A percentile compares a stretch with the other conserved stretches of the same genome.
phyloP scores from a whole-genome alignment of 1,139 yeast species.

The Suhomyces kunorum region DNA sequence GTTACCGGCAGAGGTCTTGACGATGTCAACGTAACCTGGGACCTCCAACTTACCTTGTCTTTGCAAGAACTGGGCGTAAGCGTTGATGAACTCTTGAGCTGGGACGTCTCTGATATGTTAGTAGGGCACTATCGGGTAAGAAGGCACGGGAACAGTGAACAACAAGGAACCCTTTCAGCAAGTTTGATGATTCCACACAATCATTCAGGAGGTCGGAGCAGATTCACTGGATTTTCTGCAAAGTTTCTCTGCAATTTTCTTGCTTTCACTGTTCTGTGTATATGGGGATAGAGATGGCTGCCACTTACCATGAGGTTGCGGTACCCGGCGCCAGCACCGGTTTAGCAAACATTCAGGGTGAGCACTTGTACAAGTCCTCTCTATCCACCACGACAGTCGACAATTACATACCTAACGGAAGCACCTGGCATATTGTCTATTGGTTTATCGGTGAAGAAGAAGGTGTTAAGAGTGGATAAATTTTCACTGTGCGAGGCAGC shows the following conservation, averaged over 20 bases:
- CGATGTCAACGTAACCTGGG: constrained; percentile 99
- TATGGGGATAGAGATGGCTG: constrained; percentile 5
- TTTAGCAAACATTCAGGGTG: constrained; percentile 4
- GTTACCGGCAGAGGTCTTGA: constrained; percentile 98
- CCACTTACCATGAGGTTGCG: constrained; percentile 4
- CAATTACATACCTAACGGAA: constrained; percentile 86
- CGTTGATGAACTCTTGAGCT: constrained; percentile 99
- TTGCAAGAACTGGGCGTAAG: constrained; percentile 99
- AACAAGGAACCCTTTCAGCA: not conserved
- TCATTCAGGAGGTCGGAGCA: no score
- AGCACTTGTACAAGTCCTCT: constrained; percentile 16
- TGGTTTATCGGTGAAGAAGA: constrained; percentile 20
- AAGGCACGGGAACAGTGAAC: not conserved
- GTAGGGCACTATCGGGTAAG: constrained; percentile 23
- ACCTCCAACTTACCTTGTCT: constrained; percentile 99
- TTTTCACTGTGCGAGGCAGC: constrained; percentile 8
- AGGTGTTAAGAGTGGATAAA: constrained; percentile 12
- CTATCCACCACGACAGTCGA: constrained; percentile 37
- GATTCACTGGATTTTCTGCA: no score
- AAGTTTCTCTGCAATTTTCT: no score
- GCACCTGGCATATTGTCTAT: constrained; percentile 88
- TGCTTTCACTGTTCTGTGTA: not conserved
- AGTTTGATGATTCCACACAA: not conserved
- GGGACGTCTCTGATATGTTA: constrained; percentile 89
- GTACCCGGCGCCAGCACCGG: not conserved